Evolutionary conservation across 805 yeast genomes (phyloP), one percentile per base, ranked within the genome.

Genomic region (Yarrowia keelungensis): DNA sequence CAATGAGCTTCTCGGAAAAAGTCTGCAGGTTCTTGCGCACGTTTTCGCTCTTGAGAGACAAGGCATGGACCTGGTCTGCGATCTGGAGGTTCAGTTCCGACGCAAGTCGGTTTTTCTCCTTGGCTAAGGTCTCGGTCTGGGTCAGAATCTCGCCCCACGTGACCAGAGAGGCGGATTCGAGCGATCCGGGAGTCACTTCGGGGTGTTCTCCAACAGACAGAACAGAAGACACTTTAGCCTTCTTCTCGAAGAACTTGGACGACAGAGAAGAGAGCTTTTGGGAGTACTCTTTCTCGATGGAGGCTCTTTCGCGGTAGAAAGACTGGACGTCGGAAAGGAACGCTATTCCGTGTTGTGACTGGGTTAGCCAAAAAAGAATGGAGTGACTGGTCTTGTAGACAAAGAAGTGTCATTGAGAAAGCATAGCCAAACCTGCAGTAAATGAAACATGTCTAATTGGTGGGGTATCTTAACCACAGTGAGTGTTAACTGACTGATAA

Each of bases 161-260:
- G 12, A 91, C 97, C 71, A 93, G 79, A 15, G 90, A 83, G 0
- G 97, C 97, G 71, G 90, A 84, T 76, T 95, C 98, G 62, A 94
- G 81, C 0, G 98, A 92, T 0, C 99, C 99, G 0, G 99, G 98
- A 0, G 99, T 95, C 51, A 91, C 85, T 50, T 87, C 84, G 0
- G 99, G 99, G 16, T 85, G 85, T 70, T 91, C 97, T 35, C 99
- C 99, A 2, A 95, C 99, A 53, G 93, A 86, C 38, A 95, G 78
- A 14, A 80, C 76, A 0, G 94, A 85, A 11, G 91, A 82, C 16
- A 82, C 78, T 71, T 86, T 86, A 59, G 97, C 89, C 76, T 93
- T 92, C 77, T 86, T 89, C 70, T 87, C 88, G 73, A 91, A 87
- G 71, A 87, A 90, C 70, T 87, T 91, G 65, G 86, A 79, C 53